Base-by-base conservation (phyloP, 2,329 filamentous ascomycete genomes). In the Fusarium compactum region DNA sequence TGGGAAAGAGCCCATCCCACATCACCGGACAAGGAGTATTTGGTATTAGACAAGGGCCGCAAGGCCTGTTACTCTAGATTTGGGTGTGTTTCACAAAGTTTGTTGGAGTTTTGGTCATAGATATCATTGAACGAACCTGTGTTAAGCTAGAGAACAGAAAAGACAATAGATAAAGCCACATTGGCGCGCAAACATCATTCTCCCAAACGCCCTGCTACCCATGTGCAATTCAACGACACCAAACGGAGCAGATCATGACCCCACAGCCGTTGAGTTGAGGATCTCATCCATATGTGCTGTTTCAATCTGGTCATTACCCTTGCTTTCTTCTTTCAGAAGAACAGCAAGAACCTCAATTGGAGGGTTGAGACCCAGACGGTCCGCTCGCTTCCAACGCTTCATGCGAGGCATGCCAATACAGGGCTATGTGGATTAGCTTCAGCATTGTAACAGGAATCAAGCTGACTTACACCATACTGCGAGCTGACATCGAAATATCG, bases 341-440 rank as follows among this genome's bases (percentile, higher is more conserved):
- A 98, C 92, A 0, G 94, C 93, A 8, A 98, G 85, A 6, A 98
- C 94, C 79, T 98, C 95, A 27, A 97, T 87, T 0, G 96, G 95
- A 2, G 96, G 96, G 32, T 91, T 87, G n/a, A 99, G 85, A 5
- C 91, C 91, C n/a, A 99, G 84, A 59, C 85, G 86, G 57, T 97
- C 87, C 7, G 96, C 96, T 47, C 96, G 89, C 77, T 92, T 89
- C 96, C 96, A 99, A 34, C 96, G 91, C 82, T 92, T 93, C 73
- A 92, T 83, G 50, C 96, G 90, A 40, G 90, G 82, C 55, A 95
- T 93, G 10, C 96, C 96, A 56, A 97, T 92, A 77, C 93, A 97
- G 3, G 96, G 96, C 93, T 67, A 25, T 46, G 27, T 18, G 40
- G 15, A 16, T 66, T 56, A 66, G 63, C n/a, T 62, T 29, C 15